A percentile compares a stretch with the other conserved stretches of the same genome.
Conservation (phyloP, 75 land plant species). For the Adiantum capillusveneris region DNA sequence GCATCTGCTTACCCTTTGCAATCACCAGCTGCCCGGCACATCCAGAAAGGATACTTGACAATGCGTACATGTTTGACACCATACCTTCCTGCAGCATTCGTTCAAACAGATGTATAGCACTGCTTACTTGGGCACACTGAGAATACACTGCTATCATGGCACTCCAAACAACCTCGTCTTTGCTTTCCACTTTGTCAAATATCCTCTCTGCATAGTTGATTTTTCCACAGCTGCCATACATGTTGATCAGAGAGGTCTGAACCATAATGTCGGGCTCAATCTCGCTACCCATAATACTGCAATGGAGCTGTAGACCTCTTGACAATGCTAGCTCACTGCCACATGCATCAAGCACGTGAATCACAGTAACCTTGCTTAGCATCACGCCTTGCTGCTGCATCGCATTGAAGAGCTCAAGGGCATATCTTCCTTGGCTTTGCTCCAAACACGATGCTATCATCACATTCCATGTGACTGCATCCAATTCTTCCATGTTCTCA, state of each 20-base stretch:
- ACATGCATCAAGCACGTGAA: conserved; percentile 7
- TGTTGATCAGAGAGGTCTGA: conserved; percentile 5
- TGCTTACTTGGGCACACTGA: neutral
- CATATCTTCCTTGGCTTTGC: conserved; percentile 7
- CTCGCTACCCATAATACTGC: neutral
- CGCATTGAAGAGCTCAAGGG: conserved; percentile 8
- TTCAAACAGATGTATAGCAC: conserved; percentile 22
- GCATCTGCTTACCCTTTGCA: conserved; percentile 28
- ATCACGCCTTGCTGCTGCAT: conserved; percentile 10
- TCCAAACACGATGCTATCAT: conserved; percentile 17
- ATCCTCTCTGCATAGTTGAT: neutral
- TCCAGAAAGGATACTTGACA: conserved; percentile 34
- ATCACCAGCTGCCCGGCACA: conserved; percentile 27
- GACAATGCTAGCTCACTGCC: neutral
- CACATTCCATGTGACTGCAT: conserved; percentile 15
- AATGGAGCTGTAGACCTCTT: neutral
- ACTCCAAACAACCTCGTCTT: conserved; percentile 6
- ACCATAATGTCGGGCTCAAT: conserved; percentile 2
- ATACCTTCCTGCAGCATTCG: conserved; percentile 38
- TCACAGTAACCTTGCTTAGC: conserved; percentile 12
- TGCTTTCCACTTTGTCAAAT: neutral
- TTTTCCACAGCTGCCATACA: conserved; percentile 11
- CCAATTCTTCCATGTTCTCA: conserved; percentile 2
- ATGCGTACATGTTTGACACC: conserved; percentile 35
- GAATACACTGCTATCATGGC: conserved; percentile 12